Evolutionary conservation across 306 rosid species (phyloP).

Genomic region (Vicia villosa): DNA sequence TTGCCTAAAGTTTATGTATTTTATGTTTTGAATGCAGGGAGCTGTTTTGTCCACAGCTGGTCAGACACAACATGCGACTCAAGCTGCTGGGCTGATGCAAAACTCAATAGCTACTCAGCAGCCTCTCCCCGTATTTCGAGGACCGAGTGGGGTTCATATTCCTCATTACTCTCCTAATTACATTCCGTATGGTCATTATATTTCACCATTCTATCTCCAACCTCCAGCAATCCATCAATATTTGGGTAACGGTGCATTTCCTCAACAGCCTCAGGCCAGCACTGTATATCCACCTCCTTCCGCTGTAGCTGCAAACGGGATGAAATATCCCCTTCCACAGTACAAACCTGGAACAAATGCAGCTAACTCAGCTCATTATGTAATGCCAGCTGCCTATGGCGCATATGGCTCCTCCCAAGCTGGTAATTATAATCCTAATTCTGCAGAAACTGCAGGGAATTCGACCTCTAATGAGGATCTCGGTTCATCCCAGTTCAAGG

Average conservation of each 20-base stretch:
- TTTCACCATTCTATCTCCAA: conserved; percentile 77
- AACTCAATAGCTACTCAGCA: conserved; percentile 88
- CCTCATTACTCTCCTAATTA: conserved; percentile 89
- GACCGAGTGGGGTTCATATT: conserved; percentile 75
- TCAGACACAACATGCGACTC: conserved; percentile 73
- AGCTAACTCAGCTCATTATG: conserved; percentile 72
- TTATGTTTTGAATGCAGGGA: conserved; percentile 61
- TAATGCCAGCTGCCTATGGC: conserved; percentile 79
- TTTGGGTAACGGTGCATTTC: conserved; percentile 86
- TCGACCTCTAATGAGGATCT: conserved; percentile 75
- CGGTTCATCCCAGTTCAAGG: conserved; percentile 86
- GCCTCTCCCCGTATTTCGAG: conserved; percentile 78
- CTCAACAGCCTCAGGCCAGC: conserved; percentile 92
- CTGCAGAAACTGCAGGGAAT: conserved; percentile 69
- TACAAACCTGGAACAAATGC: conserved; percentile 84
- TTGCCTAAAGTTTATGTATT: conserved; percentile 21
- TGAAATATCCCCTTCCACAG: conserved; percentile 87
- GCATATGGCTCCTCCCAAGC: conserved; percentile 78
- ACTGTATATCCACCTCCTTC: conserved; percentile 76
- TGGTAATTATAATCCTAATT: conserved; percentile 70
- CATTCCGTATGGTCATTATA: conserved; percentile 83
- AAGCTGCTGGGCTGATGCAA: conserved; percentile 88
- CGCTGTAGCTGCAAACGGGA: conserved; percentile 64
- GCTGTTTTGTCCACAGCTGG: conserved; percentile 74
- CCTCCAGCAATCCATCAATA: conserved; percentile 90